Conservation (phyloP, 257 asterid genomes). For the Echites panduratus region DNA sequence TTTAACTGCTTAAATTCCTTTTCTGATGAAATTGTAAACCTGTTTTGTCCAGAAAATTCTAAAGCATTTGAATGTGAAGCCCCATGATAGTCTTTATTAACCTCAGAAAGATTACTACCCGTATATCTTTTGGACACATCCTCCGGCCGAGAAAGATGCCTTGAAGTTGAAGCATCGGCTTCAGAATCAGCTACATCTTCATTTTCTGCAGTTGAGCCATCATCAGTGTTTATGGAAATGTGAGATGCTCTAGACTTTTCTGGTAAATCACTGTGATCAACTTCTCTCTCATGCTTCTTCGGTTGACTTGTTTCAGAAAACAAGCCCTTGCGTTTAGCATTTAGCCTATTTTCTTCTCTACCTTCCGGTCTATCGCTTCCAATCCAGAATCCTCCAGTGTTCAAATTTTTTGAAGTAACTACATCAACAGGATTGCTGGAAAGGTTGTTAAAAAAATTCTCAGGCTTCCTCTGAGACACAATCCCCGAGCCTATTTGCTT, state of each 20-base stretch:
- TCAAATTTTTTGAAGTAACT: conserved; percentile 58
- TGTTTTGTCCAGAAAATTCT: conserved; percentile 60
- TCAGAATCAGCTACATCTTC: conserved; percentile 98
- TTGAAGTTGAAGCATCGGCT: conserved; percentile 70
- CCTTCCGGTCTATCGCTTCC: conserved; percentile 54
- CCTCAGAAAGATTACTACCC: conserved; percentile 36
- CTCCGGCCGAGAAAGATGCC: conserved; percentile 49
- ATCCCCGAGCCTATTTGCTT: conserved; percentile 36
- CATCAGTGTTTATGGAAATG: conserved; percentile 86
- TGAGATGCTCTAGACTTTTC: conserved; percentile 66
- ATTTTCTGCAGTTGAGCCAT: conserved; percentile 91
- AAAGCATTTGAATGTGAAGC: conserved; percentile 47
- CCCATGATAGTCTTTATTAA: conserved; percentile 45
- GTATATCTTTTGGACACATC: conserved; percentile 37
- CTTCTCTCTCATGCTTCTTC: conserved; percentile 61
- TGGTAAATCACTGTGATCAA: conserved; percentile 35
- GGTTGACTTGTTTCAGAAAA: conserved; percentile 48
- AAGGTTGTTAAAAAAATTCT: conserved; percentile 41
- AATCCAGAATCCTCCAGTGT: conserved; percentile 57
- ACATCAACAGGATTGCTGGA: conserved; percentile 35
- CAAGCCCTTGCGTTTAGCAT: conserved; percentile 52
- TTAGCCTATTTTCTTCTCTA: conserved; percentile 48
- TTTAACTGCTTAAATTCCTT: conserved; percentile 54
- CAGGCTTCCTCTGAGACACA: conserved; percentile 40
- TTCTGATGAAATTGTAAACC: conserved; percentile 61